phyloP scores from a whole-genome alignment of 2,329 filamentous ascomycete genomes.

The Madurella fahalii region DNA sequence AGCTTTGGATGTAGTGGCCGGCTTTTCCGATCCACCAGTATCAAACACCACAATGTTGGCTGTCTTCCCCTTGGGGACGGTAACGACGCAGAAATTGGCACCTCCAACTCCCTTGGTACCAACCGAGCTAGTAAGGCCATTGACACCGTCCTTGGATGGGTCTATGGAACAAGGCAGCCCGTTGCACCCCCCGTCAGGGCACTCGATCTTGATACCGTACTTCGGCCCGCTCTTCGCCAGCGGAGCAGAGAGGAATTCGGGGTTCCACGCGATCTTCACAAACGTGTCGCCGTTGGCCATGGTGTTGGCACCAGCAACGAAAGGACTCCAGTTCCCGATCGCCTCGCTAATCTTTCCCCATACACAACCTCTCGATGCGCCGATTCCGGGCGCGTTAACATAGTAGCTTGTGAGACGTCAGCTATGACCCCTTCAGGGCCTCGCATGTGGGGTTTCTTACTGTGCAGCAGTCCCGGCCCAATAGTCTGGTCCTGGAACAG shows the following conservation, averaged over 20 bases:
- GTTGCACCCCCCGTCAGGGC: conserved; percentile 61
- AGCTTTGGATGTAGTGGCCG: conserved; percentile 15
- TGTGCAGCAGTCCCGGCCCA: conserved; percentile 72
- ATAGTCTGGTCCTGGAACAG: conserved; percentile 66
- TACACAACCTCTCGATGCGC: conserved; percentile 58
- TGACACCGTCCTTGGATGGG: conserved; percentile 51
- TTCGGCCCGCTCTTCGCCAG: conserved; percentile 56
- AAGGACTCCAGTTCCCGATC: conserved; percentile 73
- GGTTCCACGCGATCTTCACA: conserved; percentile 74
- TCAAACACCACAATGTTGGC: conserved; percentile 64
- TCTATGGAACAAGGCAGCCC: conserved; percentile 73
- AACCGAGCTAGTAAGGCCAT: conserved; percentile 54
- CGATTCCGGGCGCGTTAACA: conserved; percentile 68
- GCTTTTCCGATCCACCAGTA: conserved; percentile 38
- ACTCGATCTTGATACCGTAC: conserved; percentile 68
- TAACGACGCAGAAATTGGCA: conserved; percentile 71
- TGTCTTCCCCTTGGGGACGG: conserved; percentile 60
- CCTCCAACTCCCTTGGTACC: conserved; percentile 60
- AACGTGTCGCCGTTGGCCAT: conserved; percentile 62
- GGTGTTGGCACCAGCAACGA: conserved; percentile 71
- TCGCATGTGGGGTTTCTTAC: conserved; percentile 44
- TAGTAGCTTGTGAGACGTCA: conserved; percentile 55
- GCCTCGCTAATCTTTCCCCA: conserved; percentile 64
- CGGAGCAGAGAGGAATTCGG: conserved; percentile 59
- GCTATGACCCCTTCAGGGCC: conserved; percentile 2